Evolutionary conservation across 495 filamentous ascomycete species (phyloP).

Genomic region (Neurospora sp.): DNA sequence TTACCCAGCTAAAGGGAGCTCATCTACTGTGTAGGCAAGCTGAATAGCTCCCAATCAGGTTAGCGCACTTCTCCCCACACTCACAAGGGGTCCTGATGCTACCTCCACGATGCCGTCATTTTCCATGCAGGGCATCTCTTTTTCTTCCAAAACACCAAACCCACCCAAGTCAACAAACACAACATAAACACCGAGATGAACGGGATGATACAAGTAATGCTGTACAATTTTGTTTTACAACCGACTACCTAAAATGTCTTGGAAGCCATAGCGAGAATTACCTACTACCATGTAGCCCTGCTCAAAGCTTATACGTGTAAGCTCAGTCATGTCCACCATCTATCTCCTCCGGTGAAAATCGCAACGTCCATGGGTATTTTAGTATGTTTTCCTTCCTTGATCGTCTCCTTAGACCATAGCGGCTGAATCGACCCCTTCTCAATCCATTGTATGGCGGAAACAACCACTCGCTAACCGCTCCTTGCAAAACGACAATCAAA

Average conservation of each 20-base stretch:
- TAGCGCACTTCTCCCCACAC: not conserved
- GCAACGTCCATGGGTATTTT: not conserved
- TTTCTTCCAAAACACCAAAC: not conserved
- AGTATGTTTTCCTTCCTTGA: not conserved
- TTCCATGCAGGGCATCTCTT: not conserved
- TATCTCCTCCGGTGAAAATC: not conserved
- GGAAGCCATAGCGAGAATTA: not conserved
- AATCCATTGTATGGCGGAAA: not conserved
- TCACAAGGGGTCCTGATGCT: not conserved
- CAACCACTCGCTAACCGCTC: not conserved
- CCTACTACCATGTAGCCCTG: not conserved
- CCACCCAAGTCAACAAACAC: not conserved
- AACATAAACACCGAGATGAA: not conserved
- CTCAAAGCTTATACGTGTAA: not conserved
- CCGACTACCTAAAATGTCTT: not conserved
- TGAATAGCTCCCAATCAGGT: not conserved
- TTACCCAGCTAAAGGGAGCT: not conserved
- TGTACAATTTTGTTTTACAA: not conserved
- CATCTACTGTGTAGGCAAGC: not conserved
- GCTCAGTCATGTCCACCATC: not conserved
- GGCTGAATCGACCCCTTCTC: not conserved
- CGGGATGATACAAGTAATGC: not conserved
- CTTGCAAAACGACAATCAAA: not conserved
- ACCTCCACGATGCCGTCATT: conserved; percentile 1
- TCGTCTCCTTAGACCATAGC: not conserved